phyloP scores from a whole-genome alignment of 2,329 filamentous ascomycete genomes.

The Sphaceloma murrayae region DNA sequence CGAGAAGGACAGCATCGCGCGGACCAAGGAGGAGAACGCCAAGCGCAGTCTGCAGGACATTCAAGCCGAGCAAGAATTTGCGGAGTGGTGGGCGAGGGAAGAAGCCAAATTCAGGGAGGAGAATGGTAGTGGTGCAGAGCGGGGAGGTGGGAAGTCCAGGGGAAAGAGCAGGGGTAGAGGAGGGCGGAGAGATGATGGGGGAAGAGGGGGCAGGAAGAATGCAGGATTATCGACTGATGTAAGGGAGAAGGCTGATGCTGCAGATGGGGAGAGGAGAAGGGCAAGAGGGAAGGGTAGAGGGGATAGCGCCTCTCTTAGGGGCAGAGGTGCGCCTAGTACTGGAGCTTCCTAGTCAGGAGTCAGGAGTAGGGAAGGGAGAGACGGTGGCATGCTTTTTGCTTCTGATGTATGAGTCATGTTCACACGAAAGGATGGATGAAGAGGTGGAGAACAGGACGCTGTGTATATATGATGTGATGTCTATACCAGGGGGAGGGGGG shows the following conservation, averaged over 20 bases:
- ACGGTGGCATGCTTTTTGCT: too few species aligned
- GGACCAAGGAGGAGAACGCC: constrained; percentile 73
- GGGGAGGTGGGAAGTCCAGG: constrained; percentile 17
- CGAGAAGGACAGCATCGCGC: constrained; percentile 71
- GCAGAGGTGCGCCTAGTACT: too few species aligned
- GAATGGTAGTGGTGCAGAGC: constrained; percentile 25
- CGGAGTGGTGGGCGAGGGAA: constrained; percentile 95
- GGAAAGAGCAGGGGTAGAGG: constrained; percentile 15
- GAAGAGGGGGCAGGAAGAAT: not conserved
- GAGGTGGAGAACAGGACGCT: not conserved
- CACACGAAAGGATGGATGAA: not conserved
- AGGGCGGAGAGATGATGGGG: not conserved
- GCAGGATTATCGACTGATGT: not conserved
- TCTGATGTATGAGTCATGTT: not conserved
- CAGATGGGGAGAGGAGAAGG: not conserved
- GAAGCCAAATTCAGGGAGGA: constrained; percentile 46
- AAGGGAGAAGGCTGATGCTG: not conserved
- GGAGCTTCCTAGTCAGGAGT: too few species aligned
- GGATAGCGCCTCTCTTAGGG: not conserved
- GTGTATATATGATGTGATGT: not conserved
- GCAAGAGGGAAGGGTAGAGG: not conserved
- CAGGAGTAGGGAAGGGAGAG: too few species aligned
- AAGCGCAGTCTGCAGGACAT: constrained; percentile 90
- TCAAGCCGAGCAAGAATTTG: constrained; percentile 92
- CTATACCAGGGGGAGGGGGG: not conserved